A percentile compares a stretch with the other conserved stretches of the same genome.
Conservation (phyloP, 1,139 yeast genomes). For the Blastobotrys raffinosifermentans region DNA sequence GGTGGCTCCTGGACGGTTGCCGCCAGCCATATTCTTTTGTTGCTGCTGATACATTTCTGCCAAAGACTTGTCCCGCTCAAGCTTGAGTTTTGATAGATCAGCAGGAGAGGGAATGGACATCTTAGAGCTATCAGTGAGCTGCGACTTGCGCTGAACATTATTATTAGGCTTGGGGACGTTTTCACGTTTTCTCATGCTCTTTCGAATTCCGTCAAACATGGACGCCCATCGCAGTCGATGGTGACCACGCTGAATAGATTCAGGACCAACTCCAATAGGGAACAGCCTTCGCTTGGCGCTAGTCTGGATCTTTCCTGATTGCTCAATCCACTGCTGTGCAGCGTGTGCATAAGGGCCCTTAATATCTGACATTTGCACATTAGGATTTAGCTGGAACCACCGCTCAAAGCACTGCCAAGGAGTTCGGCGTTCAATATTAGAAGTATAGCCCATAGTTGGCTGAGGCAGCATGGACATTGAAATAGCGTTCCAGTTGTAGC, state of each 20-base stretch:
- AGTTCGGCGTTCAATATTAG: conserved; percentile 89
- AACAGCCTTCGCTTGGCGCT: conserved; percentile 82
- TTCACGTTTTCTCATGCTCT: conserved; percentile 84
- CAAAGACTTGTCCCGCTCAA: conserved; percentile 77
- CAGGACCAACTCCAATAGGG: conserved; percentile 86
- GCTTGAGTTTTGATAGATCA: conserved; percentile 73
- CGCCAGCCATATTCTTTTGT: conserved; percentile 6
- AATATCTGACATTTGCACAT: conserved; percentile 78
- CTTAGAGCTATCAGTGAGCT: conserved; percentile 26
- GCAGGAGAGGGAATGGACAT: conserved; percentile 63
- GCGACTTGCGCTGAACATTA: conserved; percentile 25
- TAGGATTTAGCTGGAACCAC: conserved; percentile 86
- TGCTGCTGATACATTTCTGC: conserved; percentile 52
- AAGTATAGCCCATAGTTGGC: conserved; percentile 63
- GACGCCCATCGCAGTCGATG: conserved; percentile 89
- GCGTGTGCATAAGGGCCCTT: conserved; percentile 78
- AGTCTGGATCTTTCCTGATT: conserved; percentile 82
- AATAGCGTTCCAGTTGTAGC: conserved; percentile 90
- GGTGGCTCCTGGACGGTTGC: conserved; percentile 4
- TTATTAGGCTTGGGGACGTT: conserved; percentile 52
- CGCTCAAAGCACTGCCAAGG: conserved; percentile 99
- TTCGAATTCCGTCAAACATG: conserved; percentile 92
- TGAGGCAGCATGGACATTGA: conserved; percentile 69
- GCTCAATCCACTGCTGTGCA: conserved; percentile 90
- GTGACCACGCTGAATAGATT: conserved; percentile 90